Evolutionary conservation across 2,329 filamentous ascomycete species (phyloP).

Genomic region (Aureobasidium sp.): DNA sequence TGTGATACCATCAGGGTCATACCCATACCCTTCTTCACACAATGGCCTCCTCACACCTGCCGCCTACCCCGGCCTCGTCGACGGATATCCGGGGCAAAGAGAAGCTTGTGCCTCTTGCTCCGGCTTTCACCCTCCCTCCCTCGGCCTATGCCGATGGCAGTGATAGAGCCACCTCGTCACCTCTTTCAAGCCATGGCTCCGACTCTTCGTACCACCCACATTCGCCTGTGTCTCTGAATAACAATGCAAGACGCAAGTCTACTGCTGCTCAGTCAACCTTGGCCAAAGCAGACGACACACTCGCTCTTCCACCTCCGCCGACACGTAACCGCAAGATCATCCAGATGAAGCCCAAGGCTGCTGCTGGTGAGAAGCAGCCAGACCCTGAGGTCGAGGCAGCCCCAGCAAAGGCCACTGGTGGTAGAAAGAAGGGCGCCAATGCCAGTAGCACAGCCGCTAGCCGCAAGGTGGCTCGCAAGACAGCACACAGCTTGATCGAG

Average conservation of each 20-base stretch:
- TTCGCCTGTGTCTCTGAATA: slow-evolving; percentile 36
- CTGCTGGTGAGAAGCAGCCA: slow-evolving; percentile 25
- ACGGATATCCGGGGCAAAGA: slow-evolving; percentile 69
- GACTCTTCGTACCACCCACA: slow-evolving; percentile 44
- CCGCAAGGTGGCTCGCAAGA: slow-evolving; percentile 92
- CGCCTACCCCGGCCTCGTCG: slow-evolving; percentile 71
- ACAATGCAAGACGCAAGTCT: slow-evolving; percentile 25
- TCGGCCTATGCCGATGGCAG: slow-evolving; percentile 52
- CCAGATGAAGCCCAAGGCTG: slow-evolving; percentile 74
- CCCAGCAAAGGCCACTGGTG: slow-evolving; percentile 27
- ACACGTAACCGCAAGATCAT: slow-evolving; percentile 93
- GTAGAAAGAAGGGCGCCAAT: slow-evolving; percentile 66
- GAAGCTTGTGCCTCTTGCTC: slow-evolving; percentile 50
- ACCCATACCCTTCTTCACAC: neutral
- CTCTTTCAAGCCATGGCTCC: slow-evolving; percentile 38
- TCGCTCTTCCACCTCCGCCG: slow-evolving; percentile 82
- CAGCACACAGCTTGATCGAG: slow-evolving; percentile 92
- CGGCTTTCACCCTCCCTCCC: slow-evolving; percentile 67
- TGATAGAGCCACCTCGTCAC: slow-evolving; percentile 40
- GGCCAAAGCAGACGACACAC: slow-evolving; percentile 48
- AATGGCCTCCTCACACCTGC: slow-evolving; percentile 60
- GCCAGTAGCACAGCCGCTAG: slow-evolving; percentile 72
- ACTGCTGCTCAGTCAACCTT: slow-evolving; percentile 20
- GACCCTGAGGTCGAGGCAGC: slow-evolving; percentile 18
- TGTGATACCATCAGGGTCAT: neutral